Evolutionary conservation across 2,329 filamentous ascomycete genomes (phyloP).

Genomic region (Coleophoma cylindrospora): DNA sequence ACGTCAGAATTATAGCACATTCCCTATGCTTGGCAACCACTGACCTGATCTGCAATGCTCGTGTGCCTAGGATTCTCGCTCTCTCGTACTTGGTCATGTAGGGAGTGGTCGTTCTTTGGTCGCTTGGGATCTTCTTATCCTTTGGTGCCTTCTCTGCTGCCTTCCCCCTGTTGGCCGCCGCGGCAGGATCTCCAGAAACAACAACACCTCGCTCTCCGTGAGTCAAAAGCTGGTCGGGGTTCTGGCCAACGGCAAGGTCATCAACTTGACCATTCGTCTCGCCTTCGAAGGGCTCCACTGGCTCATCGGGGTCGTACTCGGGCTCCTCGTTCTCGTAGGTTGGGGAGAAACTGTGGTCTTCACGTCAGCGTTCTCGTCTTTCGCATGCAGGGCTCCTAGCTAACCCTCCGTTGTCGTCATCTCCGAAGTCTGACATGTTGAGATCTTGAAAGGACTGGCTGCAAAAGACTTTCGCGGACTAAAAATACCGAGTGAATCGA

Average conservation of each 20-base stretch:
- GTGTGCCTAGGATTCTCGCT: slow-evolving; percentile 86
- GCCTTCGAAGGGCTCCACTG: slow-evolving; percentile 43
- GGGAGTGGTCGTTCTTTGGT: slow-evolving; percentile 85
- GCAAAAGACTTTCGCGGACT: background rate
- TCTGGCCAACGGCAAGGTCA: slow-evolving; percentile 49
- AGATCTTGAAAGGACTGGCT: background rate
- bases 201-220: slow-evolving; percentile 38
- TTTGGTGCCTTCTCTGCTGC: slow-evolving; percentile 52
- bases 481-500: too few species aligned
- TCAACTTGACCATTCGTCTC: slow-evolving; percentile 46
- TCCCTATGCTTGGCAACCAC: slow-evolving; percentile 20
- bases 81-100: slow-evolving; percentile 99
- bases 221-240: slow-evolving; percentile 39
- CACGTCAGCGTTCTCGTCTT: slow-evolving; percentile 32
- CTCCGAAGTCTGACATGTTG: slow-evolving; percentile 27
- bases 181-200: slow-evolving; percentile 56
- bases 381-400: slow-evolving; percentile 18
- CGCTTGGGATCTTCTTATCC: slow-evolving; percentile 86
- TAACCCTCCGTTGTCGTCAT: slow-evolving; percentile 53
- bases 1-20: background rate
- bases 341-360: slow-evolving; percentile 55
- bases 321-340: slow-evolving; percentile 66
- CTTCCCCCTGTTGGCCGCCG: slow-evolving; percentile 49
- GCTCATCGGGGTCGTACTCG: slow-evolving; percentile 51
- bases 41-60: slow-evolving; percentile 92